A percentile compares a stretch with the other conserved stretches of the same genome.
Evolutionary conservation across 2,329 filamentous ascomycete species (phyloP).

Genomic region (Periglandula ipomoeae): DNA sequence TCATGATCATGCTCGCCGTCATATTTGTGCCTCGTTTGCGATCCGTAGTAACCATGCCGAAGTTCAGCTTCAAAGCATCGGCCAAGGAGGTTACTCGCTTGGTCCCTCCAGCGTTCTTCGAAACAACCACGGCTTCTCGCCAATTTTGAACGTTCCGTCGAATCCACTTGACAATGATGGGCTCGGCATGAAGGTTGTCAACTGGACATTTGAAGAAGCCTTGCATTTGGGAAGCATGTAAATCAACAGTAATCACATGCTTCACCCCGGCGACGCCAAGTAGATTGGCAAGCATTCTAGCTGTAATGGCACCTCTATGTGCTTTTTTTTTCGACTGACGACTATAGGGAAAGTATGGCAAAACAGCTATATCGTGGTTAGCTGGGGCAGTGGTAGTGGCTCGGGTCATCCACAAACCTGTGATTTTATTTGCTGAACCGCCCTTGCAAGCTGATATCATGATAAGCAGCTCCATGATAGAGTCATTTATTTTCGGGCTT

Average conservation of each 20-base stretch:
- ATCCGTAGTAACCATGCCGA: conserved; percentile 90
- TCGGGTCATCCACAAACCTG: conserved; percentile 54
- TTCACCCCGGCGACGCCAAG: conserved; percentile 89
- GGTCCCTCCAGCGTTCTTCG: conserved; percentile 94
- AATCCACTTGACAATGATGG: conserved; percentile 92
- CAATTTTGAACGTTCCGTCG: conserved; percentile 78
- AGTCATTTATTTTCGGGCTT: conserved; percentile 93
- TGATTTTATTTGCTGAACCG: conserved; percentile 92
- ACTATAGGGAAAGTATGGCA: conserved; percentile 97
- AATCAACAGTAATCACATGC: conserved; percentile 94
- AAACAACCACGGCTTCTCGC: conserved; percentile 89
- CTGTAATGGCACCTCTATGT: conserved; percentile 90
- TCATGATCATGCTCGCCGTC: conserved; percentile 70
- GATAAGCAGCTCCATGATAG: conserved; percentile 97
- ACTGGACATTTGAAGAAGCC: conserved; percentile 98
- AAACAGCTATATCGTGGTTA: conserved; percentile 51
- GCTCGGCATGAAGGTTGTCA: conserved; percentile 94
- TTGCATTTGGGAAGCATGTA: conserved; percentile 98
- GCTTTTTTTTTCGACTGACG: conserved; percentile 99
- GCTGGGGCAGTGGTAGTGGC: background rate
- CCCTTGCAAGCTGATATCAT: conserved; percentile 99
- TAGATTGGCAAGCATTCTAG: conserved; percentile 92
- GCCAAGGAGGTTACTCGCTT: conserved; percentile 95
- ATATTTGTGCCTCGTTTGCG: conserved; percentile 60
- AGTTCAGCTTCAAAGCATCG: conserved; percentile 93